Conservation (phyloP, 352 stramenopile genomes). For the Phytophthora fragariae region DNA sequence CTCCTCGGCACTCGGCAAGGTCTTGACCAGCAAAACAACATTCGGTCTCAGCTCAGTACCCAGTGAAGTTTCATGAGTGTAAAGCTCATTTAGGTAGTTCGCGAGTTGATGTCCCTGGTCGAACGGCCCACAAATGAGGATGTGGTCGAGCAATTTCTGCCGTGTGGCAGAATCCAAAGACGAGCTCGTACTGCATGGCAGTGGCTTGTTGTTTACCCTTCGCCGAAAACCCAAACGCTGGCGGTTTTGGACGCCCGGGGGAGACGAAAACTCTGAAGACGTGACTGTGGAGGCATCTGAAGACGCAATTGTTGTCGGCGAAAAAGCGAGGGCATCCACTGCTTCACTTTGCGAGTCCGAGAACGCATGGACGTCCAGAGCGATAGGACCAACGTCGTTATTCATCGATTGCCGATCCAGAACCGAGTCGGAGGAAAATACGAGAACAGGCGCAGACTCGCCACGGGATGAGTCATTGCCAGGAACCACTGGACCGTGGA, state of each 20-base stretch:
- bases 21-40: slow-evolving; percentile 55
- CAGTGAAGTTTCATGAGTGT: slow-evolving; percentile 27
- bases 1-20: slow-evolving; percentile 39
- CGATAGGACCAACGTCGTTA: slow-evolving; percentile 21
- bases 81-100: slow-evolving; percentile 55
- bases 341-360: neutral
- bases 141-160: slow-evolving; percentile 41
- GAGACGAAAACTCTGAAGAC: neutral
- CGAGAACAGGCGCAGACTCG: slow-evolving; percentile 40
- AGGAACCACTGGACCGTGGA: neutral
- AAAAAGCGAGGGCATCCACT: neutral
- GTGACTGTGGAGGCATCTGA: neutral
- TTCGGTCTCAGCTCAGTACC: slow-evolving; percentile 15
- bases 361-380: slow-evolving; percentile 31
- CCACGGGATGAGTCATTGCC: neutral
- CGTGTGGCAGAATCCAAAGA: neutral
- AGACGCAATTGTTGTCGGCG: neutral
- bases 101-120: slow-evolving; percentile 47
- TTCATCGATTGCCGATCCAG: slow-evolving; percentile 58
- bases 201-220: too few species aligned
- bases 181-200: neutral
- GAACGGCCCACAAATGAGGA: slow-evolving; percentile 58
- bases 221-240: too few species aligned
- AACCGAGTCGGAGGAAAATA: slow-evolving; percentile 60
- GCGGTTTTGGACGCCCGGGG: too few species aligned